phyloP scores from a whole-genome alignment of 164 flowering plant genomes.

The Macadamia tetraphylla region DNA sequence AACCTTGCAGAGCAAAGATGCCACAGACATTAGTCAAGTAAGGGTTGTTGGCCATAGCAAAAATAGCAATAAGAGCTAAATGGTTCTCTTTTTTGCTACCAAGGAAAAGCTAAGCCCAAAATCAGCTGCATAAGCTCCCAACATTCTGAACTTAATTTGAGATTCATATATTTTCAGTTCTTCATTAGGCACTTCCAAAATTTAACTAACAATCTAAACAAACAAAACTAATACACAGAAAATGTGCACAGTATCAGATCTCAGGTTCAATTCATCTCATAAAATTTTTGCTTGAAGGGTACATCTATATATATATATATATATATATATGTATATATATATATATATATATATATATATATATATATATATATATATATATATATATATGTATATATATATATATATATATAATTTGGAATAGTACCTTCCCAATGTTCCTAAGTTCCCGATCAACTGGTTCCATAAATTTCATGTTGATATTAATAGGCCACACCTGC shows the following conservation, averaged over 20 bases:
- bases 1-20: no score
- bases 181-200: no score
- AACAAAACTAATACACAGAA: background rate
- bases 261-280: background rate
- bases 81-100: no score
- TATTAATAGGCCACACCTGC: slow-evolving; percentile 89
- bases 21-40: no score
- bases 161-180: no score
- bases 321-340: background rate
- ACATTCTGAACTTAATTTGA: no score
- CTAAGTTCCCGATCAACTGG: slow-evolving; percentile 74
- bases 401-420: no score
- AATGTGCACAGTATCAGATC: background rate
- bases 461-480: slow-evolving; percentile 75
- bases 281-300: background rate
- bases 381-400: background rate
- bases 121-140: no score
- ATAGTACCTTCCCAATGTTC: slow-evolving; percentile 61
- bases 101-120: no score
- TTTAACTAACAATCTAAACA: no score
- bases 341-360: background rate
- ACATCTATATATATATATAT: background rate
- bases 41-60: no score
- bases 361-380: background rate
- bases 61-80: no score